Conservation (phyloP, 306 rosid species). For the Pyrus pyrifolia region DNA sequence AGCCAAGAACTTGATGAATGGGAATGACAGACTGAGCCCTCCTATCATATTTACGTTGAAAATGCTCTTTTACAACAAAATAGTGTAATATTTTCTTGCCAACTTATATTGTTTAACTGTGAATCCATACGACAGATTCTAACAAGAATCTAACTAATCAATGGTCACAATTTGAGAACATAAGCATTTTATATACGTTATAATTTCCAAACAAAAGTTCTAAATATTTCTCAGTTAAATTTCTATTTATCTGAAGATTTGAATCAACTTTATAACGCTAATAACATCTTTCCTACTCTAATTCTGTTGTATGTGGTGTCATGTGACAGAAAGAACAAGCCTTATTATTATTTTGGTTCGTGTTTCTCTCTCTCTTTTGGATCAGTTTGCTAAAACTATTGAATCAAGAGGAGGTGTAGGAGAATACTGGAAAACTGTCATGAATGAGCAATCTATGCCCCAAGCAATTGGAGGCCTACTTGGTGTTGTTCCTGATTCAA, state of each 20-base stretch:
- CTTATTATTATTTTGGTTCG: no score
- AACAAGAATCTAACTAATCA: no score
- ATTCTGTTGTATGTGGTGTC: no score
- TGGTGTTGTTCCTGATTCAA: neutral
- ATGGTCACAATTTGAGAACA: neutral
- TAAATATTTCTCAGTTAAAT: no score
- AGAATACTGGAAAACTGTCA: neutral
- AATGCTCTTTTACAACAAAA: no score
- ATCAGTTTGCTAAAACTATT: neutral
- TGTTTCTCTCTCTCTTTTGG: neutral
- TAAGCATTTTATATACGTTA: no score
- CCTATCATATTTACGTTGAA: no score
- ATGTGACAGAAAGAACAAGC: no score
- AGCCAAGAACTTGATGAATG: neutral
- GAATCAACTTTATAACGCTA: no score
- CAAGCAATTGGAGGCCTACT: slow-evolving; percentile 13
- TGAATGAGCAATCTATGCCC: slow-evolving; percentile 10
- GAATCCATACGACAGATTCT: neutral
- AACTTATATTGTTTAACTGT: neutral
- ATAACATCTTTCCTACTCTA: no score
- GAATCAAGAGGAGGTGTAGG: slow-evolving; percentile 14
- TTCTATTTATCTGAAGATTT: no score
- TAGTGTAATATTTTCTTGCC: neutral
- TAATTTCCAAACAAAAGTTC: no score
- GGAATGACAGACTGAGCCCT: neutral